Evolutionary conservation across 2,329 filamentous ascomycete genomes (phyloP), one percentile per base, ranked within the genome.

Genomic region (Zymoseptoria ardabiliae): DNA sequence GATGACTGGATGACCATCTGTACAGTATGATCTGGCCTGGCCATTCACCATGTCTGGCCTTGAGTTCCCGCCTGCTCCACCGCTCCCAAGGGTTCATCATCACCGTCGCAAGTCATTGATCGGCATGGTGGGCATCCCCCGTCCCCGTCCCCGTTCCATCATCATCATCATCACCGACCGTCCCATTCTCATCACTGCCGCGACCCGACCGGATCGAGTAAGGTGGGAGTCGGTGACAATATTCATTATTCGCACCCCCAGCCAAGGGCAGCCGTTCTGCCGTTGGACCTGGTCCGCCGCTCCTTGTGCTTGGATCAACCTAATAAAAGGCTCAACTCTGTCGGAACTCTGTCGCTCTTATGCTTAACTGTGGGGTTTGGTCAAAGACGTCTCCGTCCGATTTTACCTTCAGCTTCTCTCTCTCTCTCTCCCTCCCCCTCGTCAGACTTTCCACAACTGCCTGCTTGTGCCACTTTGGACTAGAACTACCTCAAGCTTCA

Each of bases 291-390:
- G 60, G 57, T 54, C 57, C 52, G 57, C 56, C 50, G 35, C 35
- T n/a, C 17, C 13, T 17, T 45, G 13, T 41, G 35, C 35, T 45
- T n/a, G 4, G 11, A 7, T 45, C 13, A 45, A n/a, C n/a, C n/a
- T 45, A 45, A 45, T 45, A 17, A 45, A 45, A 45, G 61, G 63
- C 61, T 60, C 62, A 68, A 67, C 66, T 68, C 63, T 66, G 65
- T 67, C 63, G 60, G 63, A 70, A 69, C 66, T 69, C 67, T 62
- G 58, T 65, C 59, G 55, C 62, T 60, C 62, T 70, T 70, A 70
- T 68, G 68, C 67, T 66, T 68, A 69, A 69, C 58, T 63, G 66
- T 66, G 66, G 66, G 62, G 64, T 58, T 58, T 52, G 54, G 55
- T 56, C 19, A 22, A n/a, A 17, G 35, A 45, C 35, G 35, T 41